Conservation (phyloP, 805 yeast genomes). For the Yamadazyma endophytica region DNA sequence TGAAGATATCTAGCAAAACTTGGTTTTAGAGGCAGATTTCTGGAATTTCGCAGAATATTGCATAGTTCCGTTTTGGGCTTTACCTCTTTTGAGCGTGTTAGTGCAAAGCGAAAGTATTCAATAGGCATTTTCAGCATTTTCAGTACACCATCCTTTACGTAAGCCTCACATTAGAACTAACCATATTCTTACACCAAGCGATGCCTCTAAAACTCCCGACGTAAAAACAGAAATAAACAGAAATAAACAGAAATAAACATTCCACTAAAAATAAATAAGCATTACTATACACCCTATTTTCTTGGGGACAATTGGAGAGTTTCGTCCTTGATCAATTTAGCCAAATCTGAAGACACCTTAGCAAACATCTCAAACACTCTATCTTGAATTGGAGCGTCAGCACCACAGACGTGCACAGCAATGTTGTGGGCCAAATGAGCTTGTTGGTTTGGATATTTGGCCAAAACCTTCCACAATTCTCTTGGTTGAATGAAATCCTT, state of each 20-base stretch:
- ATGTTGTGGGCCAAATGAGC: slow-evolving; percentile 78
- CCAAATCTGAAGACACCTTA: slow-evolving; percentile 68
- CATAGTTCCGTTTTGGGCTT: no score
- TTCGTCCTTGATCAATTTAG: slow-evolving; percentile 63
- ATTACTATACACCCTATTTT: slow-evolving; percentile 18
- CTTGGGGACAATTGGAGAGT: slow-evolving; percentile 49
- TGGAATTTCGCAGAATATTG: background rate
- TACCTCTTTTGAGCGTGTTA: no score
- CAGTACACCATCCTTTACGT: no score
- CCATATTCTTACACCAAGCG: no score
- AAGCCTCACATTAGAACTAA: no score
- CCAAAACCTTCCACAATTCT: slow-evolving; percentile 73
- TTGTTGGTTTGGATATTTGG: slow-evolving; percentile 78
- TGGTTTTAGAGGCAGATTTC: background rate
- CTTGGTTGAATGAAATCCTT: slow-evolving; percentile 74
- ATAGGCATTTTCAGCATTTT: no score
- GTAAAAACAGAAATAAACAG: no score
- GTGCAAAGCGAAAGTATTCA: no score
- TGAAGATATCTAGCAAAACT: slow-evolving; percentile 1
- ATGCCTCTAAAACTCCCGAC: no score
- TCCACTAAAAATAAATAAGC: slow-evolving; percentile 1
- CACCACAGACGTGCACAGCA: slow-evolving; percentile 67
- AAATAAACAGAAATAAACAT: background rate
- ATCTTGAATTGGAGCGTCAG: slow-evolving; percentile 74
- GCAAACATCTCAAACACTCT: slow-evolving; percentile 71